phyloP scores from a whole-genome alignment of 2,329 filamentous ascomycete species.

The Penicillium hordei region DNA sequence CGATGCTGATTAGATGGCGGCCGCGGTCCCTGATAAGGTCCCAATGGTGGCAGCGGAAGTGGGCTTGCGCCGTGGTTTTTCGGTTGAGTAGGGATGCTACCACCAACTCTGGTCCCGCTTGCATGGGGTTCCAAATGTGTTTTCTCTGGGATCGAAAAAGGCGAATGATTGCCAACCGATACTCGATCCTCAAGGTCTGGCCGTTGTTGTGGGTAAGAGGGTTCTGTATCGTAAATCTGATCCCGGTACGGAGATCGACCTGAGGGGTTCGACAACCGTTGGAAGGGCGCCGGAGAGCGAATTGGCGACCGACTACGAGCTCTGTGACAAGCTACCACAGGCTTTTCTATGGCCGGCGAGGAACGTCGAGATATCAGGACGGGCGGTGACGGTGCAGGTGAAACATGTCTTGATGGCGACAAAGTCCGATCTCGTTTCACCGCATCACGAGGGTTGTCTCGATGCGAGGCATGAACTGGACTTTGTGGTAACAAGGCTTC shows the following conservation, averaged over 20 bases:
- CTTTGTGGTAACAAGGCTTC: conserved; percentile 53
- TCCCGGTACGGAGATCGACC: conserved; percentile 23
- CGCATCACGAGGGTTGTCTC: conserved; percentile 50
- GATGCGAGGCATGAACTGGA: conserved; percentile 52
- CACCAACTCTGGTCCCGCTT: conserved; percentile 15
- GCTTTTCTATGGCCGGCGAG: conserved; percentile 59
- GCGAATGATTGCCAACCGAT: background rate
- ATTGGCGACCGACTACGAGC: conserved; percentile 32
- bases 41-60: conserved; percentile 40
- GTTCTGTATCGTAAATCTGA: conserved; percentile 2
- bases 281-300: conserved; percentile 23
- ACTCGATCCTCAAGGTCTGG: background rate
- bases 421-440: conserved; percentile 51
- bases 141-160: background rate
- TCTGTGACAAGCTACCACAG: conserved; percentile 41
- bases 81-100: conserved; percentile 34
- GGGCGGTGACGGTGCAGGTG: conserved; percentile 54
- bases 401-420: conserved; percentile 40
- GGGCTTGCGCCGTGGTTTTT: conserved; percentile 29
- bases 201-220: background rate
- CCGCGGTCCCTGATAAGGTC: conserved; percentile 40
- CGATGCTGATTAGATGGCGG: conserved; percentile 40
- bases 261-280: conserved; percentile 22
- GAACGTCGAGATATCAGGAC: conserved; percentile 60
- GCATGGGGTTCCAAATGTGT: conserved; percentile 19